Percentiles rank a stretch among this genome's conserved stretches.
phyloP scores from a whole-genome alignment of 2,329 filamentous ascomycete species.

The Ophiocordyceps camponoti-floridani region DNA sequence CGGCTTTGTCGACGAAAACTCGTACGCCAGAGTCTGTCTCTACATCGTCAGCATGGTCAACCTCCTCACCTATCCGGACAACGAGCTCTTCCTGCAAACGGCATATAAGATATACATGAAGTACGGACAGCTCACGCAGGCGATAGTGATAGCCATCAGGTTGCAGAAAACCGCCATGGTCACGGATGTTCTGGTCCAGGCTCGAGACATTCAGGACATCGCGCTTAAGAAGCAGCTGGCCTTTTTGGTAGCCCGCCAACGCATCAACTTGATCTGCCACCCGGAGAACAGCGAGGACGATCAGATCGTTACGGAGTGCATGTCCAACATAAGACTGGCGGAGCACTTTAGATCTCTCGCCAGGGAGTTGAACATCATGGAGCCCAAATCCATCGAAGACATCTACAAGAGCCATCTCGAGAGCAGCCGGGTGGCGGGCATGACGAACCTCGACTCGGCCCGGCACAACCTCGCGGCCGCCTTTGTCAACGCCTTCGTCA shows the following conservation, averaged over 20 bases:
- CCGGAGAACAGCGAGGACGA: conserved; percentile 50
- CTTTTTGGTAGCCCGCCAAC: conserved; percentile 80
- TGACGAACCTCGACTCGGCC: conserved; percentile 90
- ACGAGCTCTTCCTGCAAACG: conserved; percentile 83
- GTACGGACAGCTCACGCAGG: conserved; percentile 85
- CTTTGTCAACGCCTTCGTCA: conserved; percentile 94
- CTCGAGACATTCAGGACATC: conserved; percentile 50
- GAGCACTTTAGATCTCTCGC: conserved; percentile 88
- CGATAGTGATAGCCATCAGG: conserved; percentile 84
- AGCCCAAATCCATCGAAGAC: conserved; percentile 92
- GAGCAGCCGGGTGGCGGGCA: conserved; percentile 76
- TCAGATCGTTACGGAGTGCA: conserved; percentile 58
- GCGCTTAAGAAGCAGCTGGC: conserved; percentile 84
- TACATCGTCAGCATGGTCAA: conserved; percentile 99
- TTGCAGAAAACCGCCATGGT: conserved; percentile 79
- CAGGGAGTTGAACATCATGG: conserved; percentile 91
- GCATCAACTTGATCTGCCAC: conserved; percentile 57
- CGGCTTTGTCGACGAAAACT: conserved; percentile 82
- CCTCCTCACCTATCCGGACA: conserved; percentile 90
- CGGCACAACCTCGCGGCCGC: conserved; percentile 88
- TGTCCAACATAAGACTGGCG: conserved; percentile 74
- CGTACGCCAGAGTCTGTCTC: conserved; percentile 78
- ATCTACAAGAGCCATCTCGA: conserved; percentile 99
- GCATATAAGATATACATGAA: conserved; percentile 87
- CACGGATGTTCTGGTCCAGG: conserved; percentile 50